phyloP scores from a whole-genome alignment of 2,329 filamentous ascomycete genomes.

The Aspergillus oerlinghausenensis region DNA sequence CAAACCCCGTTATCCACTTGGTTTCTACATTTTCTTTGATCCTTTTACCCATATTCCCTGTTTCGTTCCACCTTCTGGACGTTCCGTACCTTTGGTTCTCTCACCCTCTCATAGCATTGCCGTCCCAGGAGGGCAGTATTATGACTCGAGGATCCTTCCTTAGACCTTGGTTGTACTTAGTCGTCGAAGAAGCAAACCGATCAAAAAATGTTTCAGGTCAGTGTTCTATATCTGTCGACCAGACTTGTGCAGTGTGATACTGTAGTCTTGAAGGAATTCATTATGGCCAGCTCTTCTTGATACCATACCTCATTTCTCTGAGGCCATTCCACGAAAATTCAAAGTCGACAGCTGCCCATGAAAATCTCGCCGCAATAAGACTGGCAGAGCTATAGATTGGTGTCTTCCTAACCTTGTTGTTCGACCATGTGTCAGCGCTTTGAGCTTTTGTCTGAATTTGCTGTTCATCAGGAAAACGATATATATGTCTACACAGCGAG shows the following conservation, averaged over 20 bases:
- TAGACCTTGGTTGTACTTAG: background rate
- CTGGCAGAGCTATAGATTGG: too few relatives aligned
- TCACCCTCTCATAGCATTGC: background rate
- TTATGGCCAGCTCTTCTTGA: background rate
- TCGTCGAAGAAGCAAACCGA: background rate
- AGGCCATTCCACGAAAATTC: background rate
- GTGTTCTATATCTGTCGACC: too few relatives aligned
- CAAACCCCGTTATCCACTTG: conserved; percentile 5
- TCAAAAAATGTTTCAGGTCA: background rate
- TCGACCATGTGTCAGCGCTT: too few relatives aligned
- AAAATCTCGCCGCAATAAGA: too few relatives aligned
- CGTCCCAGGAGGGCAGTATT: background rate
- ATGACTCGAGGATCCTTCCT: background rate
- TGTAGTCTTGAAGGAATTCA: background rate
- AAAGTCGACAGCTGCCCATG: too few relatives aligned
- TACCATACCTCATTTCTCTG: background rate
- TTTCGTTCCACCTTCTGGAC: background rate
- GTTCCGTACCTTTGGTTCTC: background rate
- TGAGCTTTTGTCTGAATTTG: too few relatives aligned
- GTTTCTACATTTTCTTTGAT: background rate
- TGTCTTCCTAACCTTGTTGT: too few relatives aligned
- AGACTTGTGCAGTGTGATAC: background rate
- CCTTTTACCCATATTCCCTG: background rate
- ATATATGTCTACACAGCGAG: too few relatives aligned
- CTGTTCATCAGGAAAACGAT: too few relatives aligned